A percentile compares a stretch with the other conserved stretches of the same genome.
Evolutionary conservation across 2,329 filamentous ascomycete genomes (phyloP).

Genomic region (Diplodia mutila): DNA sequence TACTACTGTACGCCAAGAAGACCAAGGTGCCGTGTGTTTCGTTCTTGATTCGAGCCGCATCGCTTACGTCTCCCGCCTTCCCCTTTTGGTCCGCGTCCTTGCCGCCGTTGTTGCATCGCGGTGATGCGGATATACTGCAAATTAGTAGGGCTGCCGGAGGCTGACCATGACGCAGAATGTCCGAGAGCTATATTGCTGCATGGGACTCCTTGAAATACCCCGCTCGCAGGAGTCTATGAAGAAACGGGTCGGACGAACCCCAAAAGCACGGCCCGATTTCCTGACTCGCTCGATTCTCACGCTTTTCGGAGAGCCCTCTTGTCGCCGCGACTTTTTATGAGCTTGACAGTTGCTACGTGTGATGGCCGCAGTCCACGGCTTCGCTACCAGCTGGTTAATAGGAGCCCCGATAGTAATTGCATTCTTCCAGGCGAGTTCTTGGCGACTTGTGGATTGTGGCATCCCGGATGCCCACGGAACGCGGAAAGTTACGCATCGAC

Average conservation of each 20-base stretch:
- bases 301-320: too few relatives aligned
- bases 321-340: too few relatives aligned
- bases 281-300: too few relatives aligned
- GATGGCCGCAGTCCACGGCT: too few relatives aligned
- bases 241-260: not conserved
- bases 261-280: too few relatives aligned
- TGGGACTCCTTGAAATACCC: not conserved
- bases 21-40: too few relatives aligned
- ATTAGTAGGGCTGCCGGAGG: constrained; percentile 1
- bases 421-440: not conserved
- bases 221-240: not conserved
- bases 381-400: not conserved
- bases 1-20: too few relatives aligned
- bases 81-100: not conserved
- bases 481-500: not conserved
- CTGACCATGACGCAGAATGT: not conserved
- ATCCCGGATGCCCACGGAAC: constrained; percentile 6
- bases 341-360: too few relatives aligned
- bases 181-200: not conserved
- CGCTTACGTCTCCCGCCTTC: not conserved
- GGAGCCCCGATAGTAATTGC: not conserved
- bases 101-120: not conserved
- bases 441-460: not conserved
- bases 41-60: not conserved
- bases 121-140: not conserved